phyloP scores from a whole-genome alignment of 2,329 filamentous ascomycete species.

The Herpotrichia juniperi region DNA sequence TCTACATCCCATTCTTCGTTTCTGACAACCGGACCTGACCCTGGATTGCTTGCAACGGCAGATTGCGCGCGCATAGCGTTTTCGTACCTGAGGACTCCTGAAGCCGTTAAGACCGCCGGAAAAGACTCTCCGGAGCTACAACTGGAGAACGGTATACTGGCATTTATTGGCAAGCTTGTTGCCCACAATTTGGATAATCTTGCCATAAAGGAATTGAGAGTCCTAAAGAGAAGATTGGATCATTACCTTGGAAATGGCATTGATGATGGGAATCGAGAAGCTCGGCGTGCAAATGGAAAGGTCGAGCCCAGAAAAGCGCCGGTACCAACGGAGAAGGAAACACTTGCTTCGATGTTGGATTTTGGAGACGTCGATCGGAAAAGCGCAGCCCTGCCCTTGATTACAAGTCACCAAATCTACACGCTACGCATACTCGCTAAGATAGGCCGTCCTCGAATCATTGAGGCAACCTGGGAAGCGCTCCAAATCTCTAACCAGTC shows the following conservation, averaged over 20 bases:
- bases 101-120: conserved; percentile 57
- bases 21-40: conserved; percentile 30
- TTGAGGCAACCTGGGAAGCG: conserved; percentile 63
- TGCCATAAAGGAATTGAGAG: conserved; percentile 70
- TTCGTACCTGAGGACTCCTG: conserved; percentile 64
- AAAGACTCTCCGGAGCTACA: conserved; percentile 68
- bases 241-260: conserved; percentile 19
- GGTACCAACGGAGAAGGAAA: conserved; percentile 47
- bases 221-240: conserved; percentile 69
- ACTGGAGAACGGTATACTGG: conserved; percentile 75
- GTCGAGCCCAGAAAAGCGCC: conserved; percentile 38
- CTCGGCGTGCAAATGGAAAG: conserved; percentile 12
- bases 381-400: conserved; percentile 55
- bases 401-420: conserved; percentile 70
- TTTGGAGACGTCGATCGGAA: conserved; percentile 55
- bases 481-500: conserved; percentile 60
- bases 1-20: conserved; percentile 45
- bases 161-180: conserved; percentile 70
- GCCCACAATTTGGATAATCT: conserved; percentile 69
- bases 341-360: conserved; percentile 66
- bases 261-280: conserved; percentile 8
- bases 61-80: conserved; percentile 76
- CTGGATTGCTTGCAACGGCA: conserved; percentile 59
- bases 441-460: conserved; percentile 63
- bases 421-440: conserved; percentile 67